These are phyloP conservation scores for Chalaropsis thielavioides DNA, from an alignment of 2,329 filamentous ascomycete genomes.

Conservation along the genomic window DNA sequence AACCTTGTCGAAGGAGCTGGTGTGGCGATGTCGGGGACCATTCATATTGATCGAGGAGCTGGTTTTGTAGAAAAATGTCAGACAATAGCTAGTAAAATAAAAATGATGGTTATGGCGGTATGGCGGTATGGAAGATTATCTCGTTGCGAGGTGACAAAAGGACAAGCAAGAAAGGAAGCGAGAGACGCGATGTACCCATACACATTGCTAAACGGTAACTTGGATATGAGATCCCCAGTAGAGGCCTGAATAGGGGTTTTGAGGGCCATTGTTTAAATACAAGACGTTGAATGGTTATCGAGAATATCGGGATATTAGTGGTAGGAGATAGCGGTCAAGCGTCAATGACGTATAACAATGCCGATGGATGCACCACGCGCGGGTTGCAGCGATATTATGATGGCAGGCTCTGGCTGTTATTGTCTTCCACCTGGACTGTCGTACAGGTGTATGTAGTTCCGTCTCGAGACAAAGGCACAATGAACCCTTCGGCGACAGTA, in stretches of 20 bases:
- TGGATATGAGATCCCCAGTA: not conserved
- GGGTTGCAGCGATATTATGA: too few relatives aligned
- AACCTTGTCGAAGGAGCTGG: slow-evolving; percentile 35
- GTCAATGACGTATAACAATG: not conserved
- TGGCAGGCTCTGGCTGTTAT: too few relatives aligned
- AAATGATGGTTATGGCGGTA: not conserved
- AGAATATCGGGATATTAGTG: too few relatives aligned
- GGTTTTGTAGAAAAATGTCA: slow-evolving; percentile 19
- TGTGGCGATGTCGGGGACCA: slow-evolving; percentile 36
- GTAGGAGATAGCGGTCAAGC: not conserved
- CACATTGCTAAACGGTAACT: not conserved
- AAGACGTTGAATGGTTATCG: not conserved
- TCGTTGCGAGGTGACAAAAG: not conserved
- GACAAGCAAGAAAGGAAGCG: not conserved
- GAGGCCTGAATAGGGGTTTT: not conserved
- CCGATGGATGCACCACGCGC: too few relatives aligned
- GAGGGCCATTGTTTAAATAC: not conserved
- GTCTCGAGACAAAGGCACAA: not conserved
- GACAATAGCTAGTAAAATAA: not conserved
- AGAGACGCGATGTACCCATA: not conserved
- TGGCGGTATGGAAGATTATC: not conserved
- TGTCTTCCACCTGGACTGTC: not conserved
- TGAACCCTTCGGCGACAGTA: not conserved
- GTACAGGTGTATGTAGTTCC: not conserved
- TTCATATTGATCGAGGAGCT: slow-evolving; percentile 29